Base-by-base conservation (phyloP, 2,329 filamentous ascomycete species). In the Xylariaceae sp. region DNA sequence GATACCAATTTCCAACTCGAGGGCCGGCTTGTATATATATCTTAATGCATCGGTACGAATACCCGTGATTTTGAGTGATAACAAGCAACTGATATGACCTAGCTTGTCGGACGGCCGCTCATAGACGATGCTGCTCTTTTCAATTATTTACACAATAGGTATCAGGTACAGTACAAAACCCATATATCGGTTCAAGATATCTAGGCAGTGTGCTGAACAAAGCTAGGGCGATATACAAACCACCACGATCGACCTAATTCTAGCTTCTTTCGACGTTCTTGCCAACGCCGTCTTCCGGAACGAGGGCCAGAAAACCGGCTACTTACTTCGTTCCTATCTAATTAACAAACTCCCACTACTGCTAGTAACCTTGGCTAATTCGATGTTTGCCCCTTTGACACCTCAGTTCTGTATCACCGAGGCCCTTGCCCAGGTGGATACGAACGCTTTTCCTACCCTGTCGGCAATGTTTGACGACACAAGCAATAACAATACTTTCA, bases 251-350 rank as follows among this genome's bases (percentile, higher is more conserved):
- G 91, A 96, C 63, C 77, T 97, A 1, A 87, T 97, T 40, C 80
- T 92, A 9, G 89, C 91, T 1, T 86, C 91, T 0, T 97, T 99
- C 65, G 92, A 97, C 63, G 80, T 95, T 5, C 76, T 99, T 15
- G 88, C 91, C 34, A 95, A 95, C 65, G 87, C 88, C 5, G 88
- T 92, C 58, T 89, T 94, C 61, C 83, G 78, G 5, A 79, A 77
- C 41, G 79, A 83, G 57, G 76, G 75, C 0, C 72, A 72, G 40
- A 77, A 76, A 52, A 75, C 78, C 5, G 88, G 89, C 52, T 86
- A 91, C 54, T 73, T 92, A 16, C 78, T 96, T 48, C 86, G 90
- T 34, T 95, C 92, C 0, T 99, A 94, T 67, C 77, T 99, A 21
- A 87, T 95, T 62, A 84, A 84, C 69, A 84, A 84, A 61, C 69